A percentile compares a stretch with the other conserved stretches of the same genome.
These are phyloP conservation scores for Chalciporus sphaerocephalus DNA, from an alignment of 768 basidiomycete species.

Conservation along the genomic window DNA sequence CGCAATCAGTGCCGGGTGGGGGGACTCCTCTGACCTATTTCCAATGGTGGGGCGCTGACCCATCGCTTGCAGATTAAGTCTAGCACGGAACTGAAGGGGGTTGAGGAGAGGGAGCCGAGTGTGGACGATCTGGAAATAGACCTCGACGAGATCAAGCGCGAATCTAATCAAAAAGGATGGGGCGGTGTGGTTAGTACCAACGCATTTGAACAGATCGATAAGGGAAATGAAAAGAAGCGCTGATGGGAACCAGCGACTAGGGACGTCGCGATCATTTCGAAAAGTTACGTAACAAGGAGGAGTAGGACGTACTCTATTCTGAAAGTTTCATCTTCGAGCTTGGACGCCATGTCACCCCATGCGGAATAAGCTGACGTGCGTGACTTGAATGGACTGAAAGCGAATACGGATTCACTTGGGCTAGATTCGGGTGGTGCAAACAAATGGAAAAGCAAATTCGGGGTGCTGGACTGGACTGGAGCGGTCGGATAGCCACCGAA, in stretches of 20 bases:
- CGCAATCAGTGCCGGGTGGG: slow-evolving; percentile 76
- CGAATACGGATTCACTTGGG: slow-evolving; percentile 38
- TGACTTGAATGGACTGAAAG: slow-evolving; percentile 28
- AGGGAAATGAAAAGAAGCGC: slow-evolving; percentile 26
- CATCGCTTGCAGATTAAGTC: slow-evolving; percentile 46
- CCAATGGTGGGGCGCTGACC: slow-evolving; percentile 20
- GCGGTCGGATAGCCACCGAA: slow-evolving; percentile 42
- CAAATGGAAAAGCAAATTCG: slow-evolving; percentile 64
- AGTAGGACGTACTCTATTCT: slow-evolving; percentile 73
- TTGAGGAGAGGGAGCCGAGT: slow-evolving; percentile 84
- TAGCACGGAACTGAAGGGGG: slow-evolving; percentile 72
- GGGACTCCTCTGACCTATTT: slow-evolving; percentile 37
- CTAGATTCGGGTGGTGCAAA: slow-evolving; percentile 70
- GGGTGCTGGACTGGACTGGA: slow-evolving; percentile 56
- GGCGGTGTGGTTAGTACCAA: slow-evolving; percentile 9
- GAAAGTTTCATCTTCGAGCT: slow-evolving; percentile 68
- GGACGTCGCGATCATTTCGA: slow-evolving; percentile 15
- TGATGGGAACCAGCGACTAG: slow-evolving; percentile 12
- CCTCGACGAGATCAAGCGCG: slow-evolving; percentile 88
- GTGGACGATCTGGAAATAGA: slow-evolving; percentile 91
- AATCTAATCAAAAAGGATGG: slow-evolving; percentile 50
- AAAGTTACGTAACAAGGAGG: slow-evolving; percentile 31
- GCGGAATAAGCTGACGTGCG: slow-evolving; percentile 51
- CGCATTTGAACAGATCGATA: slow-evolving; percentile 20
- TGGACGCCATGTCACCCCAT: slow-evolving; percentile 74